Percentiles rank a stretch among this genome's conserved stretches.
Conservation (phyloP, 2,329 filamentous ascomycete genomes). For the Fusarium sterilihyphosum region DNA sequence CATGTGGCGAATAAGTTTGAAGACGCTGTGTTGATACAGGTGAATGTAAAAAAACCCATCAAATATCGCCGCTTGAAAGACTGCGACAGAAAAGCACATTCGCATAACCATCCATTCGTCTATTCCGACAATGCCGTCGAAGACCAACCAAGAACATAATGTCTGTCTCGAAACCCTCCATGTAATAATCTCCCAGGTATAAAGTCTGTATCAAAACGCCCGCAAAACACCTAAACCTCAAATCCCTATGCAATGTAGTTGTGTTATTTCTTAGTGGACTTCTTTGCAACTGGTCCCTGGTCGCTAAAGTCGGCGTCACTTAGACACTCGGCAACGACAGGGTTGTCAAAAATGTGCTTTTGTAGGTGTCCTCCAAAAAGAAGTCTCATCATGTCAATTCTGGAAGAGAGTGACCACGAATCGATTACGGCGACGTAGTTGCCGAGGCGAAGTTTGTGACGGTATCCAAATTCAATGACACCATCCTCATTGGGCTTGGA, state of each 20-base stretch:
- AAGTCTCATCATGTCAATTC: conserved; percentile 59
- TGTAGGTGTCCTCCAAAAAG: conserved; percentile 59
- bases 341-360: conserved; percentile 51
- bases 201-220: conserved; percentile 22
- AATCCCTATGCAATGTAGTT: neutral
- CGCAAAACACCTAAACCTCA: neutral
- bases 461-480: conserved; percentile 62
- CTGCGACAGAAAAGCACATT: neutral
- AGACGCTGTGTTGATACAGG: neutral
- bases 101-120: neutral
- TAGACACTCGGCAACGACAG: conserved; percentile 51
- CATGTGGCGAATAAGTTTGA: neutral
- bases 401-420: conserved; percentile 61
- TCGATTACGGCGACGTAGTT: conserved; percentile 58
- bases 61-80: neutral
- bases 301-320: conserved; percentile 50
- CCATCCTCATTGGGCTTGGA: conserved; percentile 54
- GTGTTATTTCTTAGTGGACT: conserved; percentile 12
- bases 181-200: conserved; percentile 6
- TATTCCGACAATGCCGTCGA: neutral
- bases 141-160: neutral
- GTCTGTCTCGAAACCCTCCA: neutral
- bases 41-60: neutral
- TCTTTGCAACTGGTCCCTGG: conserved; percentile 31
- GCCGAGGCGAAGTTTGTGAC: conserved; percentile 60